phyloP scores from a whole-genome alignment of 2,329 filamentous ascomycete genomes.

The Microdochium bolleyi region DNA sequence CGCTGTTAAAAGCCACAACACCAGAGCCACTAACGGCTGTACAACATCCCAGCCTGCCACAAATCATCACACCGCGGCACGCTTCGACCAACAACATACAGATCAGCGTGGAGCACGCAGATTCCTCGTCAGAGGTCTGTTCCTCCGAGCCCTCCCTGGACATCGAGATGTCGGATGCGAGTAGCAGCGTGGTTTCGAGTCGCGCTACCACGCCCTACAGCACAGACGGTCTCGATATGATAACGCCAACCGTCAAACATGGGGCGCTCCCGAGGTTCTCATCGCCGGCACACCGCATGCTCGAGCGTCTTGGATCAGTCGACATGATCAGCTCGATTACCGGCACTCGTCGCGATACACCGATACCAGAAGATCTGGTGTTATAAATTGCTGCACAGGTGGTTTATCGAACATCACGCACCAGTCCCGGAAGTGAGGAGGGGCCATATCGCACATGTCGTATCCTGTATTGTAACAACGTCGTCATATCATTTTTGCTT shows the following conservation, averaged over 20 bases:
- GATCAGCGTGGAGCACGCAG: conserved; percentile 28
- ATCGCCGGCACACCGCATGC: conserved; percentile 3
- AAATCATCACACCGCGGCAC: background rate
- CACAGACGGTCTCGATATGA: conserved; percentile 25
- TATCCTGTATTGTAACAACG: too few species aligned
- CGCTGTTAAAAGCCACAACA: conserved; percentile 5
- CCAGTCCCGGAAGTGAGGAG: too few species aligned
- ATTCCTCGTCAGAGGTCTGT: conserved; percentile 14
- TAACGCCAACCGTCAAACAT: conserved; percentile 26
- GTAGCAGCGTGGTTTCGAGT: conserved; percentile 28
- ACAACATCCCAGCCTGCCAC: conserved; percentile 1
- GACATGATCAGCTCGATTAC: conserved; percentile 18
- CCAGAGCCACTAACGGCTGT: conserved; percentile 13
- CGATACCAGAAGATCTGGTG: conserved; percentile 22
- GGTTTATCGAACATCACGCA: background rate
- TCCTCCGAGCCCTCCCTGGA: conserved; percentile 20
- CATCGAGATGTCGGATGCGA: conserved; percentile 41
- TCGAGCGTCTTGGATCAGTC: conserved; percentile 15
- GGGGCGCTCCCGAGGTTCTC: conserved; percentile 1
- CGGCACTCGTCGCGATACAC: conserved; percentile 23
- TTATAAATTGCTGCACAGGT: background rate
- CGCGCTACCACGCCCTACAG: conserved; percentile 17
- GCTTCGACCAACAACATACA: background rate
- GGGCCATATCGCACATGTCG: too few species aligned
- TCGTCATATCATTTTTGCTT: too few species aligned